Base-by-base conservation (phyloP, 345 rosid genomes). In the Boechera retrofracta region DNA sequence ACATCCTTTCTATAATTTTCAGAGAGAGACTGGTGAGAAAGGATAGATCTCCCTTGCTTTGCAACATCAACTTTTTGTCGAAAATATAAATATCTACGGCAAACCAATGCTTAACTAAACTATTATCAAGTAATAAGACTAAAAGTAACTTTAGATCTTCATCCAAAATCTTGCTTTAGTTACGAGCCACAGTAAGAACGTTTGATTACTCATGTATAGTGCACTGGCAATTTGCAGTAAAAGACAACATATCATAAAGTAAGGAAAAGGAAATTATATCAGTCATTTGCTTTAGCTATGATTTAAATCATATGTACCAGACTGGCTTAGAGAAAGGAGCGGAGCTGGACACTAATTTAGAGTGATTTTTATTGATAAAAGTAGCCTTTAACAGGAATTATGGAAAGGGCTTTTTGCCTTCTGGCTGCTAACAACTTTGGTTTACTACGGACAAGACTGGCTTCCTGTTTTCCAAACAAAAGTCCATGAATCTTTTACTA, bases 261-360 rank as follows among this genome's bases (percentile, higher is more conserved):
- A 65, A 47, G 21, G 36, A 24, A 74, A 65, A 74, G 16, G 48
- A 45, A 44, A 63, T 28, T 21, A 33, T 12, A 58, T 6, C 44
- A 44, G 56, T 24, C 72, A 51, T 4, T 24, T 33, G 47, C 72
- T 67, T 67, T 67, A 36, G 60, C 21, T 52, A 51, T 60, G 48
- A 72, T 38, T 1, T 42, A 53, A 74, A 64, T 16, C 64, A 64
- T 13, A 44, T 24, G 55, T 33, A 65, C 10, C 16, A 42, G 67
- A 15, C 64, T 35, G 67, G 71, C 66, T 41, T 42, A 42, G n/a
- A 44, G 39, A 64, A 54, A 74, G 71, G 39, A 32, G 72, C 45
- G n/a, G 45, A 65, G 72, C 78, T 74, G 78, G 72, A 74, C 72
- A 74, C 72, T 74, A 64, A 52, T 21, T 54, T 18, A 39, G 71